Base-by-base conservation (phyloP, 1,284 basidiomycete genomes). In the Fomitopsis schrenkii region DNA sequence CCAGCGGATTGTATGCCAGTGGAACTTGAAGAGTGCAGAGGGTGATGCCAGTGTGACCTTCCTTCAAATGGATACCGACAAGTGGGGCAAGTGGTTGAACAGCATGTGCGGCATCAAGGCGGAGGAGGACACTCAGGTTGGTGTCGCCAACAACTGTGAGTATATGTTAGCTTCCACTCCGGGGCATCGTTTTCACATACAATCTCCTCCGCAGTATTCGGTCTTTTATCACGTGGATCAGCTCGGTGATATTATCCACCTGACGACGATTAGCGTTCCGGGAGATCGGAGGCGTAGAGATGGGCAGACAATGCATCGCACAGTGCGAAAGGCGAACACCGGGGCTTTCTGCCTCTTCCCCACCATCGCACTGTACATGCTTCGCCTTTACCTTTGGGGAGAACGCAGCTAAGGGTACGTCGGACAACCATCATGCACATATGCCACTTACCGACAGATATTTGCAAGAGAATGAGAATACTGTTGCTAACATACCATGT, bases 11-110 rank as follows among this genome's bases (percentile, higher is more conserved):
- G 85, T 86, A 0, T 78, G 78, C 62, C 84, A 85, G 61, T 95
- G 93, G 94, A 22, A 22, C 22, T 22, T 22, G 22, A 81, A 80
- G 57, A 66, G 77, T 45, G 75, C 75, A 63, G 80, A 77, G 10
- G 71, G 66, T 30, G 63, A 70, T n/a, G 76, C 73, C 10, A 84
- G 88, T 15, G 88, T 96, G 0, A 83, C 94, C 58, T 97, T 95
- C 74, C 82, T 88, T 7, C 93, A 88, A 86, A 94, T 96, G 83
- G 91, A 97, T 69, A 83, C 79, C 0, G 85, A 85, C 28, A 83
- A 81, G 71, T 96, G 94, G 94, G 79, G 75, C 19, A 87, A 83
- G 59, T 97, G 94, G 94, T 77, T 96, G 75, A 93, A 91, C 79
- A 87, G 86, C 66, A 94, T 93, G 84, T 97, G 96, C 73, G 87